Evolutionary conservation across 202 grass and related monocot species (phyloP).

Genomic region (Carex sylvatica): DNA sequence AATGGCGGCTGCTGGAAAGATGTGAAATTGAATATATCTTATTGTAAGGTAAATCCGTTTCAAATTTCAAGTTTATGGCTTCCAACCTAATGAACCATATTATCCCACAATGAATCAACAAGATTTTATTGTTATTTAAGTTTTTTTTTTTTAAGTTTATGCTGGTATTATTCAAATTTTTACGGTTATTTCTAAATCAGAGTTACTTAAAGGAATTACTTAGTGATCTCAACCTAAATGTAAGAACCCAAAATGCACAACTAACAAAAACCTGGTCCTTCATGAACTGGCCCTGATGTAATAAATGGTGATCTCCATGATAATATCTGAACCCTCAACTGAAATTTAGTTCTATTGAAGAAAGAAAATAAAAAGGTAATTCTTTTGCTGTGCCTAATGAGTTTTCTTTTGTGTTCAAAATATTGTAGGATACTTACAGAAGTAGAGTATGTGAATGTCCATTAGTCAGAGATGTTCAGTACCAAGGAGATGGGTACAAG

Average conservation of each 20-base stretch:
- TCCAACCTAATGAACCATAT: neutral
- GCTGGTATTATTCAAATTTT: neutral
- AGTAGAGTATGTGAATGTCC: slow-evolving; percentile 82
- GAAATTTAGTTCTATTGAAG: neutral
- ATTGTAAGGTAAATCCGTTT: slow-evolving; percentile 50
- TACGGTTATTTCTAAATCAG: neutral
- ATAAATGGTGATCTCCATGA: neutral
- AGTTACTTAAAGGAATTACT: neutral
- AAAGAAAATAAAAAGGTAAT: neutral
- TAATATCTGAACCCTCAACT: neutral
- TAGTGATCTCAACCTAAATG: neutral
- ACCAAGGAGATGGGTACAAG: slow-evolving; percentile 63
- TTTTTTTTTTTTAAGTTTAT: neutral
- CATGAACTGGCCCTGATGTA: neutral
- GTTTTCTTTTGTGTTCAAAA: neutral
- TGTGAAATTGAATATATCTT: slow-evolving; percentile 45
- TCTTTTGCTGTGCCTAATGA: neutral
- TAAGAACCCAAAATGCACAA: neutral
- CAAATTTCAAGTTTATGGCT: neutral
- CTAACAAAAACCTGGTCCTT: neutral
- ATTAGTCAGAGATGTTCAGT: slow-evolving; percentile 49
- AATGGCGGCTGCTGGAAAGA: slow-evolving; percentile 91
- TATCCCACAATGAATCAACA: neutral
- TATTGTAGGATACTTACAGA: slow-evolving; percentile 72
- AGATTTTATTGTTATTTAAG: neutral